Percentiles rank a stretch among this genome's conserved stretches.
phyloP scores from a whole-genome alignment of 176 grass and related monocot species.

The Bothriochloa decipiens region DNA sequence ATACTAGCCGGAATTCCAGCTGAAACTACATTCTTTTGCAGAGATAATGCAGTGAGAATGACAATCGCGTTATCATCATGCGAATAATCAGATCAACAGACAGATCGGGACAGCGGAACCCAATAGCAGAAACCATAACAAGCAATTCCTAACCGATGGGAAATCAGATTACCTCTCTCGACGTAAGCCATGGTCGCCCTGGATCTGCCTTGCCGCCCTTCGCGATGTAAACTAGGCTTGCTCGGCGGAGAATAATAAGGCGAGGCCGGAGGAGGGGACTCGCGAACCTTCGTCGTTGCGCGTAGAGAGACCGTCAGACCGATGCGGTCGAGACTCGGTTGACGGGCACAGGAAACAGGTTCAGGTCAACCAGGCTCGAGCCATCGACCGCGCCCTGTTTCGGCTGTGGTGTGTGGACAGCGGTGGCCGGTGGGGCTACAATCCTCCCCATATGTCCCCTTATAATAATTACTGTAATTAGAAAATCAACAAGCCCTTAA shows the following conservation, averaged over 20 bases:
- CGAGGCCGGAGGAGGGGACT: conserved; percentile 39
- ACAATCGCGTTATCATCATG: not conserved
- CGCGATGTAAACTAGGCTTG: conserved; percentile 17
- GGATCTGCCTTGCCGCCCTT: conserved; percentile 33
- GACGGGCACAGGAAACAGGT: not conserved
- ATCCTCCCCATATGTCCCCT: too few relatives aligned
- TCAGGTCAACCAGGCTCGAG: not conserved
- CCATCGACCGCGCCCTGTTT: too few relatives aligned
- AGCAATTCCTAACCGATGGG: not conserved
- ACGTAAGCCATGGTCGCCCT: conserved; percentile 52
- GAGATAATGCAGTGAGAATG: not conserved
- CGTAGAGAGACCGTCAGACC: not conserved
- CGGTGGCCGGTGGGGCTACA: too few relatives aligned
- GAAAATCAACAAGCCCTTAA: too few relatives aligned
- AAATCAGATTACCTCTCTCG: conserved; percentile 55
- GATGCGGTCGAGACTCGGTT: not conserved
- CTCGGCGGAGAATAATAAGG: conserved; percentile 10
- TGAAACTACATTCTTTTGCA: not conserved
- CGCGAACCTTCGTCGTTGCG: conserved; percentile 41
- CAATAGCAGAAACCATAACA: not conserved
- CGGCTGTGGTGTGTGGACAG: too few relatives aligned
- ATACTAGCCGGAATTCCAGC: not conserved
- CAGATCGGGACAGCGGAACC: conserved; percentile 2
- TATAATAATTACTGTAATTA: too few relatives aligned
- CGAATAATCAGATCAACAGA: not conserved